Conservation (phyloP, 305 asterid species). For the Fraxinus latifolia region DNA sequence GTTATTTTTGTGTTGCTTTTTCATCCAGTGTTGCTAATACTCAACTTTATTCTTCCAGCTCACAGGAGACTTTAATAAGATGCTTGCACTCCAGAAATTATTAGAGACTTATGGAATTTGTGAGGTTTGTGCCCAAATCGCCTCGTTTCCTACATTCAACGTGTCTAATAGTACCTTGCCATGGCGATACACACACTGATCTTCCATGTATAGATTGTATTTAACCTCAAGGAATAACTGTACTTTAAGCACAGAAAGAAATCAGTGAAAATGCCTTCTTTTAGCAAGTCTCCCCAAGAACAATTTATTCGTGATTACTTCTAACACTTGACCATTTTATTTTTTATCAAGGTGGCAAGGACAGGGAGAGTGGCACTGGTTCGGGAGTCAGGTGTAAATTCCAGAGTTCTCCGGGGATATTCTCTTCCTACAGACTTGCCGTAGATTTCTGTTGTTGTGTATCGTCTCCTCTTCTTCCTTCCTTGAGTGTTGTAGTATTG, state of each 20-base stretch:
- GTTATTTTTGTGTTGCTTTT: background rate
- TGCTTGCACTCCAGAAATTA: conserved; percentile 76
- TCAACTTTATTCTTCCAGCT: conserved; percentile 45
- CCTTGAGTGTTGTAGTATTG: background rate
- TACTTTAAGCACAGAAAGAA: background rate
- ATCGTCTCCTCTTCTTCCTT: background rate
- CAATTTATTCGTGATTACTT: background rate
- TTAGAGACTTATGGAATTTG: conserved; percentile 89
- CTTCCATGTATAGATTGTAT: background rate
- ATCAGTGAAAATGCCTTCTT: background rate
- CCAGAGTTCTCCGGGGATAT: conserved; percentile 70
- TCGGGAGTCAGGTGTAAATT: conserved; percentile 87
- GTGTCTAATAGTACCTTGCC: background rate
- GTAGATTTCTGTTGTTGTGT: background rate
- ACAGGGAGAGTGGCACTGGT: conserved; percentile 81
- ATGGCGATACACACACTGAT: background rate
- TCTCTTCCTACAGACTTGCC: conserved; percentile 40
- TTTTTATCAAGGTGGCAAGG: conserved; percentile 68
- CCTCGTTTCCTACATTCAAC: background rate
- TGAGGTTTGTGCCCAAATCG: conserved; percentile 54
- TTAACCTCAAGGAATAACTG: background rate
- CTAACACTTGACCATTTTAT: background rate
- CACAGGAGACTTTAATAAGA: conserved; percentile 81
- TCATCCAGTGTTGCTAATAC: conserved; percentile 5
- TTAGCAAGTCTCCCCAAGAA: background rate